Percentiles rank a stretch among this genome's conserved stretches.
Evolutionary conservation across 2,329 filamentous ascomycete genomes (phyloP).

Genomic region (Cyclaneusma minus): DNA sequence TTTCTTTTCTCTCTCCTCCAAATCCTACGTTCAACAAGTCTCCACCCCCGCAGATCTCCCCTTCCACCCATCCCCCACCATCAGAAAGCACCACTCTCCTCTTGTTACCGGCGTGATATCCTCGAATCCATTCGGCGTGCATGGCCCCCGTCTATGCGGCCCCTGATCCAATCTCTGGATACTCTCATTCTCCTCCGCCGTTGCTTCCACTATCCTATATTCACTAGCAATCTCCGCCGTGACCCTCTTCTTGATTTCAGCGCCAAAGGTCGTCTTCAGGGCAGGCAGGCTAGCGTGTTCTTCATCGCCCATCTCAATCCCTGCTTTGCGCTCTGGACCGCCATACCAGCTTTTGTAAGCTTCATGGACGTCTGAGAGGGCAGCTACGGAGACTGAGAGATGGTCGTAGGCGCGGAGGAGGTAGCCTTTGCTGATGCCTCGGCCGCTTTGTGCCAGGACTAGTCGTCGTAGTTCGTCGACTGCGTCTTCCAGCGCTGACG

Average conservation of each 20-base stretch:
- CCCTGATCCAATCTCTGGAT: conserved; percentile 11
- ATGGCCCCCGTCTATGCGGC: conserved; percentile 25
- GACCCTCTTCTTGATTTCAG: conserved; percentile 2
- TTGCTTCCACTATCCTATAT: not conserved
- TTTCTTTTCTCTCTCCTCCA: no score
- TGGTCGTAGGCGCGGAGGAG: conserved; percentile 40
- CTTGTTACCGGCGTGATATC: conserved; percentile 47
- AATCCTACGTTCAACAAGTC: conserved; percentile 24
- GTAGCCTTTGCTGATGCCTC: conserved; percentile 31
- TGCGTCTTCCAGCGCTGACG: conserved; percentile 36
- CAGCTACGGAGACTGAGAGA: conserved; percentile 33
- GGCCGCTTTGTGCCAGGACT: conserved; percentile 35
- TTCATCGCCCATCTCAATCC: conserved; percentile 25
- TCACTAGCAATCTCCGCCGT: not conserved
- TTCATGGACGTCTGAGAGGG: conserved; percentile 35
- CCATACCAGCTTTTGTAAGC: conserved; percentile 43
- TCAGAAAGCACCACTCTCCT: conserved; percentile 47
- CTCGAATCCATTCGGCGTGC: conserved; percentile 42
- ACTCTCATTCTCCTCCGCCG: not conserved
- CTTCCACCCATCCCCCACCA: conserved; percentile 28
- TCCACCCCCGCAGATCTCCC: conserved; percentile 33
- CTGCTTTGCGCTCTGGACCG: conserved; percentile 27
- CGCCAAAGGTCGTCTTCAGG: conserved; percentile 8
- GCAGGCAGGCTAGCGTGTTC: conserved; percentile 13
- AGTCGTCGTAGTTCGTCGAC: conserved; percentile 47